These are phyloP conservation scores for Stachybotrys elegans DNA, from an alignment of 2,329 filamentous ascomycete genomes.

Conservation along the genomic window DNA sequence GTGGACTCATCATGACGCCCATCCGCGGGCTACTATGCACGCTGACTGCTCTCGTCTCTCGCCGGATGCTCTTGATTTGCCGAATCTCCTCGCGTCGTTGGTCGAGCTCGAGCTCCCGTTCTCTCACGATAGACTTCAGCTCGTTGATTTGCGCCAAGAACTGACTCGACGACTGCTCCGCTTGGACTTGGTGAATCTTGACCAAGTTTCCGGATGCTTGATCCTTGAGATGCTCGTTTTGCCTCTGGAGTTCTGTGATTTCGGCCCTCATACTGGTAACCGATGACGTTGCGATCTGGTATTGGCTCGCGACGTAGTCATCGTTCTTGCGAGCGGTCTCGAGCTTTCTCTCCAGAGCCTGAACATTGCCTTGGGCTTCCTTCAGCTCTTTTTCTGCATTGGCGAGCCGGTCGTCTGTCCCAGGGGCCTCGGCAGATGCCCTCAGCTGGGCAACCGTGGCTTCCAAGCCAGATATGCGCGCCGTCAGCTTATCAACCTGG, in stretches of 20 bases:
- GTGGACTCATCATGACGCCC: slow-evolving; percentile 50
- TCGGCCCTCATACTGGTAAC: slow-evolving; percentile 40
- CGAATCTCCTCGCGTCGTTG: slow-evolving; percentile 44
- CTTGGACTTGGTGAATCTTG: slow-evolving; percentile 42
- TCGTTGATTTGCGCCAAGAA: slow-evolving; percentile 34
- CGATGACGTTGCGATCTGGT: slow-evolving; percentile 51
- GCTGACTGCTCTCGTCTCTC: slow-evolving; percentile 52
- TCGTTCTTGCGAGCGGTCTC: slow-evolving; percentile 41
- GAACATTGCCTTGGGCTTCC: slow-evolving; percentile 30
- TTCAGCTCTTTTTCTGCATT: slow-evolving; percentile 27
- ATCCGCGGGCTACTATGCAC: slow-evolving; percentile 54
- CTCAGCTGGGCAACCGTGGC: slow-evolving; percentile 23
- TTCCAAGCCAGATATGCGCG: slow-evolving; percentile 32
- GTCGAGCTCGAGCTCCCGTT: slow-evolving; percentile 48
- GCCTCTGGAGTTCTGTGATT: slow-evolving; percentile 38
- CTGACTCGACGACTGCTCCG: slow-evolving; percentile 25
- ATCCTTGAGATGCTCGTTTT: slow-evolving; percentile 33
- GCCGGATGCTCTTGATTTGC: slow-evolving; percentile 40
- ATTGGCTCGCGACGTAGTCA: slow-evolving; percentile 53
- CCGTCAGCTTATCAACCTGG: slow-evolving; percentile 31
- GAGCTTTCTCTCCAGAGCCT: slow-evolving; percentile 34
- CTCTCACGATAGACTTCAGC: slow-evolving; percentile 36
- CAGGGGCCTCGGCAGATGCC: slow-evolving; percentile 12
- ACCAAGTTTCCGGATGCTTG: slow-evolving; percentile 40
- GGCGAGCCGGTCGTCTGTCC: slow-evolving; percentile 19